Evolutionary conservation across 108 stramenopile species (phyloP), one percentile per base, ranked within the genome.

Genomic region (Cyclotella choctawhatcheeana): DNA sequence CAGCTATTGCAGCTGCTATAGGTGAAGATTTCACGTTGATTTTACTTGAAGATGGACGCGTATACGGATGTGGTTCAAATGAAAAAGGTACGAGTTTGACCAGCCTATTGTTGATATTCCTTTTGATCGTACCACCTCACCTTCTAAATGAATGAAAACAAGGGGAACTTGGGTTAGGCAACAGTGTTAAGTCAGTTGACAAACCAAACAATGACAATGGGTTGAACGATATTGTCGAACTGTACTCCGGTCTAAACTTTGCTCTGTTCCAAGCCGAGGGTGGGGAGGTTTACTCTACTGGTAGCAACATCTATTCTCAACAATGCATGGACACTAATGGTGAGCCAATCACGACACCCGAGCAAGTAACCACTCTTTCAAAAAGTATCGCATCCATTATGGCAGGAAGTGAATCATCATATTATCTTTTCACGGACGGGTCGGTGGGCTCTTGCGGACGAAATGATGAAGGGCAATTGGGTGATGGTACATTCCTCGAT

Each of bases 151-250:
- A n/a, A n/a, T n/a, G n/a, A n/a, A n/a, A 59, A 25, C 20, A 77
- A 18, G 84, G 84, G 4, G 66, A 82, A 50, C 48, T 82, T 31
- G 84, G 84, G 25, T 55, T 77, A 8, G 74, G 71, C 14, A 37
- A 53, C 29, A 26, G 35, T 7, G 31, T 76, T 22, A 34, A 48
- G n/a, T 22, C 58, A 13, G 34, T 68, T 0, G 20, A 68, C 20
- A 47, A 1, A 0, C 76, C 76, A 21, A 8, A 64, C 27, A 48
- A 69, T 56, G 25, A 24, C 16, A 55, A 77, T 60, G 61, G 59
- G 2, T 55, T 77, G 18, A 45, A 62, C 44, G 55, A 58, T 24
- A 71, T 76, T 25, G 26, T 33, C 7, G 35, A 35, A 0, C 30
- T 84, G 0, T 72, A 59, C 44, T 64, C 81, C 25, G 84, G 84